Evolutionary conservation across 352 stramenopile genomes (phyloP), one percentile per base, ranked within the genome.

Genomic region (Pythium rhizo-oryzae): DNA sequence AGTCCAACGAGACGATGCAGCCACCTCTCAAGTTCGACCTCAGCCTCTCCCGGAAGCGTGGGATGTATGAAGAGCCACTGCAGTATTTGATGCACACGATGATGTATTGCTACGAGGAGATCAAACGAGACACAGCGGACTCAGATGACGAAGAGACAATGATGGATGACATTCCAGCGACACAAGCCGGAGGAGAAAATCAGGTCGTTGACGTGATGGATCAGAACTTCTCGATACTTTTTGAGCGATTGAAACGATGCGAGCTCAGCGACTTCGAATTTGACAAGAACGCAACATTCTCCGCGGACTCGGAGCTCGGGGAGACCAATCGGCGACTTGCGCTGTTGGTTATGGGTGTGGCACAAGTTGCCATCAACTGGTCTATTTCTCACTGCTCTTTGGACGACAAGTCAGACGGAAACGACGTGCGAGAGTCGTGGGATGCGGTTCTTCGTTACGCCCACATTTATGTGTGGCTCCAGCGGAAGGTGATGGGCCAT

Each of bases 11-110:
- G 39, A 74, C 59, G 11, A 53, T 84, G 0, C 63, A 81, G 6
- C 81, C 81, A 12, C 79, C 81, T n/a, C 41, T 90, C 9, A 81
- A 84, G 41, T 39, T 88, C 15, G 79, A 88, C 49, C 65, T 67
- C 8, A 78, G 75, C 59, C 59, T 82, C 8, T 59, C 69, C 15
- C 58, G 67, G 19, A 74, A 71, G 37, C 62, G 62, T 3, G 72
- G 74, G 1, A 41, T 74, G 13, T 85, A 85, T 55, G 77, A 78
- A 60, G 79, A 87, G 35, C 79, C 79, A 21, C 58, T 87, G 19
- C 69, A 65, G 24, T 75, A 77, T 39, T 47, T 87, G 21, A 13
- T 87, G 24, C 78, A 85, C n/a, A 62, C 72, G 12, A 53, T 85
- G 44, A 25, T 82, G 23, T 64, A 72, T 13, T 84, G 79, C 25